These are phyloP conservation scores for Penicillium sp. DNA, from an alignment of 2,329 filamentous ascomycete genomes.

Conservation along the genomic window DNA sequence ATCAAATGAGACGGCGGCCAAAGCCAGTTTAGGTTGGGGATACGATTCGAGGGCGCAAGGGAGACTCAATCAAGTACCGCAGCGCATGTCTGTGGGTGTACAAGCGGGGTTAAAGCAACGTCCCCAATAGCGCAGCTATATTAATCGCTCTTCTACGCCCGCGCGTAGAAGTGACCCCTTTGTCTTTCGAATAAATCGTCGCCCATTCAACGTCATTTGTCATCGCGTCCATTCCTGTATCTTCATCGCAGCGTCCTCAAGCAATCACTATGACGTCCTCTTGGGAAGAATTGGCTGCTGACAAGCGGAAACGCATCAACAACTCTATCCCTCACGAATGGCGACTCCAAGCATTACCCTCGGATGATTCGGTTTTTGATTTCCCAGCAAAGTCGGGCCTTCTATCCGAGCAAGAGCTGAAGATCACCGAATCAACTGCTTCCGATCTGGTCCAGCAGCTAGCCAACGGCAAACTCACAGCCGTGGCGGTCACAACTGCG, in stretches of 20 bases:
- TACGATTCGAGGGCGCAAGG: too few relatives aligned
- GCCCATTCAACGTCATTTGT: too few relatives aligned
- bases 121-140: too few relatives aligned
- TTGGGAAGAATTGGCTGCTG: conserved; percentile 7
- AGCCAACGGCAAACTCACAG: conserved; percentile 12
- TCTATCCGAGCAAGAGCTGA: conserved; percentile 4
- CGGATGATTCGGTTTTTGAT: conserved; percentile 2
- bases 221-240: too few relatives aligned
- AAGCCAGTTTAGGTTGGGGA: too few relatives aligned
- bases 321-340: conserved; percentile 8
- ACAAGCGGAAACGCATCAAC: conserved; percentile 9
- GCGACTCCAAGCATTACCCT: conserved; percentile 4
- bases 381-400: conserved; percentile 7
- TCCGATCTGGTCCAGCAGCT: conserved; percentile 7
- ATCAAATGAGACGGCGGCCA: background rate
- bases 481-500: conserved; percentile 18
- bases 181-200: too few relatives aligned
- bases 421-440: conserved; percentile 6
- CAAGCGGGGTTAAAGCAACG: too few relatives aligned
- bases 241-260: too few relatives aligned
- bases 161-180: too few relatives aligned
- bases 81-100: too few relatives aligned
- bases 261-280: background rate
- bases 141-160: too few relatives aligned
- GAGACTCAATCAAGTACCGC: too few relatives aligned